Base-by-base conservation (phyloP, 768 basidiomycete genomes). In the Melanogaster broomeanus region DNA sequence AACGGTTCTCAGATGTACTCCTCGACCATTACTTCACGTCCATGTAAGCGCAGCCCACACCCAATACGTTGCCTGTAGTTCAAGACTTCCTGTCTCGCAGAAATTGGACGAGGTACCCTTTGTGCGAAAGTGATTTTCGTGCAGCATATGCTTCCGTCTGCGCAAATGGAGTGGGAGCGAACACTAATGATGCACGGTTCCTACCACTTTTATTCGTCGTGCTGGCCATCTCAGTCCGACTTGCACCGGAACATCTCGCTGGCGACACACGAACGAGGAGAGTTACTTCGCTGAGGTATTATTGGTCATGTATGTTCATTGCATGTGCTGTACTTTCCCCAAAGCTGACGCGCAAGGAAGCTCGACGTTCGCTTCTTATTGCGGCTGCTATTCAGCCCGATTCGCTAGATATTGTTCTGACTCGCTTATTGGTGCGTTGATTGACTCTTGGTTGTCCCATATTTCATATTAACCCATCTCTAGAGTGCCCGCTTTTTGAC, bases 351-450 rank as follows among this genome's bases (percentile, higher is more conserved):
- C 42, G 9, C 44, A 37, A 30, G 27, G 45, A 61, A 95, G 93
- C 93, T 41, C 85, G 94, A 45, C 78, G 93, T 39, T 90, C 90
- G 10, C 78, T 98, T 42, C 76, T 98, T 25, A 90, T 97, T 49
- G 91, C 93, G 11, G 93, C 92, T 25, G 94, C 94, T 2, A 90
- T 98, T 35, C 93, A 96, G 61, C 89, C 91, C 0, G 94, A 98
- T 67, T 93, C 88, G 5, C 65, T 97, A 45, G 93, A 97, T 64
- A 83, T 96, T 48, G 92, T 98, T n/a, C 74, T 95, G 9, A 90
- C 92, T 19, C 84, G 93, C n/a, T 74, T 98, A 53, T 71, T 98
- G 72, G 84, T 83, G 43, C 56, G 74, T 52, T 47, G 33, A 21
- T 40, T 31, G 15, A 22, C 13, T 30, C 6, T 37, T 48, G 38